Conservation (phyloP, 23 red algal genomes). For the Gracilariopsis chorda region DNA sequence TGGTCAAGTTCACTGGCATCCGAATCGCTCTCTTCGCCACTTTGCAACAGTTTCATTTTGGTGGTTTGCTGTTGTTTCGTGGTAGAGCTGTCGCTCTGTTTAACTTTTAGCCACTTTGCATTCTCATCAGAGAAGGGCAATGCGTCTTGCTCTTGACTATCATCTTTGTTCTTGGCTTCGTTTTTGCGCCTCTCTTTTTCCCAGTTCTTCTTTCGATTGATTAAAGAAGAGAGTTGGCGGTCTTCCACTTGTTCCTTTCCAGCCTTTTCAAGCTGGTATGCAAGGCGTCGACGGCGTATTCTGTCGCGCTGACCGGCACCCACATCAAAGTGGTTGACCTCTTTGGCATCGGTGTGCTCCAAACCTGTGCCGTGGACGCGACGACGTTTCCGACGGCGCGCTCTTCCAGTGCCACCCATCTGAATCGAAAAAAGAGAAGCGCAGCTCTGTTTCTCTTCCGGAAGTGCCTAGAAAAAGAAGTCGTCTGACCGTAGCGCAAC, state of each 20-base stretch:
- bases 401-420: conserved; percentile 87
- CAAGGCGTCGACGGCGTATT: conserved; percentile 27
- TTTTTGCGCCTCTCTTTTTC: background rate
- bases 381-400: conserved; percentile 50
- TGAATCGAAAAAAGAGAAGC: background rate
- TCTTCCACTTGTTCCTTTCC: conserved; percentile 29
- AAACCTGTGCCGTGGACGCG: conserved; percentile 74
- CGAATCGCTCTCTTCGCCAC: background rate
- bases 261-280: conserved; percentile 39
- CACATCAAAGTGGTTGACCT: background rate
- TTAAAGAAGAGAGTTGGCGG: background rate
- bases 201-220: background rate
- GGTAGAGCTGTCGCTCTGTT: background rate
- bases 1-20: background rate
- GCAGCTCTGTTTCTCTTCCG: no score
- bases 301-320: conserved; percentile 42
- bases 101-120: conserved; percentile 51
- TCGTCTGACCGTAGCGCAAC: no score
- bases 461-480: no score
- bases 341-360: conserved; percentile 24
- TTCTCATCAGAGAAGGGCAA: conserved; percentile 36
- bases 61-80: background rate
- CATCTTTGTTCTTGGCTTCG: background rate
- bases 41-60: background rate
- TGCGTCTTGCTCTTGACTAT: background rate